A percentile compares a stretch with the other conserved stretches of the same genome.
Evolutionary conservation across 2,329 filamentous ascomycete species (phyloP).

Genomic region (Xylariaceae sp.): DNA sequence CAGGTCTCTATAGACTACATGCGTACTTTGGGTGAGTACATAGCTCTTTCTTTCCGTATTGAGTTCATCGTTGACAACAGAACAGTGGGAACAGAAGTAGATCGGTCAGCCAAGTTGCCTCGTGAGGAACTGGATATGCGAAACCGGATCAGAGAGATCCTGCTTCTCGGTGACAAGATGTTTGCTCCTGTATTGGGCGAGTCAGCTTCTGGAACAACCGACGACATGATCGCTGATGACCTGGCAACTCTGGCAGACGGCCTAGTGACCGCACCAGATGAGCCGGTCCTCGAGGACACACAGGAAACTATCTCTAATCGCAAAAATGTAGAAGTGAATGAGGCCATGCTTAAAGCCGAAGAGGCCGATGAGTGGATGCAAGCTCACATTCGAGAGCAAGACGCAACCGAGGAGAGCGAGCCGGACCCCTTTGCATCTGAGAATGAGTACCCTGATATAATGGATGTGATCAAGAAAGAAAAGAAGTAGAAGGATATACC

Average conservation of each 20-base stretch:
- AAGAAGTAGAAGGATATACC: neutral
- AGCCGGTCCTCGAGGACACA: neutral
- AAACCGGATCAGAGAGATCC: slow-evolving; percentile 6
- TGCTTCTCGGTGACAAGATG: slow-evolving; percentile 22
- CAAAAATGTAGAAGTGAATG: neutral
- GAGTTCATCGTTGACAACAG: slow-evolving; percentile 15
- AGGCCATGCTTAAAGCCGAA: neutral
- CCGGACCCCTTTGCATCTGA: neutral
- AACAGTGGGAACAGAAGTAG: slow-evolving; percentile 27
- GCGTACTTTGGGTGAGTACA: slow-evolving; percentile 31
- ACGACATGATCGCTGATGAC: neutral
- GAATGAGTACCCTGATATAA: slow-evolving; percentile 2
- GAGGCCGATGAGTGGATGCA: slow-evolving; percentile 23
- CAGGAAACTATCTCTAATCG: neutral
- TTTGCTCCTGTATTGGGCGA: slow-evolving; percentile 25
- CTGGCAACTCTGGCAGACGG: neutral
- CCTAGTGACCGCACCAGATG: no score
- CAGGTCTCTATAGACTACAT: slow-evolving; percentile 29
- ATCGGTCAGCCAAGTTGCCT: slow-evolving; percentile 13
- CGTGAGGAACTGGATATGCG: slow-evolving; percentile 24
- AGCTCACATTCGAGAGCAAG: slow-evolving; percentile 22
- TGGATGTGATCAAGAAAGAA: slow-evolving; percentile 5
- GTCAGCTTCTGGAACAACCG: neutral
- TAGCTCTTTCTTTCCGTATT: neutral
- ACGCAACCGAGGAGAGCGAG: neutral